Percentiles rank a stretch among this genome's conserved stretches.
These are phyloP conservation scores for Myxozyma melibiosi DNA, from an alignment of 805 yeast genomes.

Conservation along the genomic window DNA sequence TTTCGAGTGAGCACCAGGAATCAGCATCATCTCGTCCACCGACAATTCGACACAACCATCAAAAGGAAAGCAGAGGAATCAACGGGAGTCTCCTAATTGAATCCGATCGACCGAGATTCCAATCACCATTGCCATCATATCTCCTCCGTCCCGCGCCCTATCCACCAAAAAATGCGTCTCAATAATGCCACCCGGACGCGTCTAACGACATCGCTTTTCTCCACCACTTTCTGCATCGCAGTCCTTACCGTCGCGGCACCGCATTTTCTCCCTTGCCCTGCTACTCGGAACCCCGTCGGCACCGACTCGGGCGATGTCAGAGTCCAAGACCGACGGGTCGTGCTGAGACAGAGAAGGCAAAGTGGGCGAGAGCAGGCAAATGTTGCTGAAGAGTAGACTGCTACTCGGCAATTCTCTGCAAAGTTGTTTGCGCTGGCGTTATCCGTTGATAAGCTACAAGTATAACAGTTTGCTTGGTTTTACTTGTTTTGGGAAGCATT, in stretches of 20 bases:
- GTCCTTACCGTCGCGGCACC: conserved; percentile 62
- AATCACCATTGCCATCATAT: background rate
- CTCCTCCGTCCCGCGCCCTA: background rate
- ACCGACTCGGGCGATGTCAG: conserved; percentile 23
- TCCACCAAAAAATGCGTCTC: conserved; percentile 54
- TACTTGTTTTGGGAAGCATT: no score
- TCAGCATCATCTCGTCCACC: no score
- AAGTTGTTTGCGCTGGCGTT: no score
- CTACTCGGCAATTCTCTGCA: no score
- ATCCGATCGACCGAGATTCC: background rate
- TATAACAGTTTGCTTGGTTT: no score
- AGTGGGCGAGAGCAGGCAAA: background rate
- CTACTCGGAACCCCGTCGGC: conserved; percentile 25
- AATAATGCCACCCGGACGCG: conserved; percentile 59
- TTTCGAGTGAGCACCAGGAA: no score
- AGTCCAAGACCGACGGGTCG: conserved; percentile 3
- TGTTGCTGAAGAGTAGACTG: no score
- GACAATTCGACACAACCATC: no score
- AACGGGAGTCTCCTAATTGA: background rate
- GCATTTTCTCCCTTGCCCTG: conserved; percentile 44
- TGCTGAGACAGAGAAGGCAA: conserved; percentile 5
- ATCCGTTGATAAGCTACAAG: no score
- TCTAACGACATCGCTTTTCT: conserved; percentile 66
- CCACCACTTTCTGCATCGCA: conserved; percentile 74
- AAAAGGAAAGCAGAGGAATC: background rate